phyloP scores from a whole-genome alignment of 2,329 filamentous ascomycete species.

The Alternaria arbusti region DNA sequence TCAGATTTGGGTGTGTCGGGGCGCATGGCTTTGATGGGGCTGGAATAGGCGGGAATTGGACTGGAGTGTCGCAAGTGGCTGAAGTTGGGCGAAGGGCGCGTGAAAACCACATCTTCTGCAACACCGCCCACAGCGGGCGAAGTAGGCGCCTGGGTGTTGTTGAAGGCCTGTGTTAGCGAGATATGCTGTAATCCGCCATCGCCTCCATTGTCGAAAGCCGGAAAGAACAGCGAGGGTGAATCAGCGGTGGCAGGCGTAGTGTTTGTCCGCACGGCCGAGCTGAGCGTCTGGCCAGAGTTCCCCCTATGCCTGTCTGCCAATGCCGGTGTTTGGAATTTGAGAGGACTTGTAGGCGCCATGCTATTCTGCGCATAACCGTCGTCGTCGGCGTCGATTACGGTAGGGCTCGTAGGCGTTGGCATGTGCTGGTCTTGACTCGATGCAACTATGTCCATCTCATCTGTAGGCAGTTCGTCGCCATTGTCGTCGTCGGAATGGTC shows the following conservation, averaged over 20 bases:
- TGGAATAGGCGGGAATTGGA: conserved; percentile 45
- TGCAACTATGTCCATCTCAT: conserved; percentile 24
- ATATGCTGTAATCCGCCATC: conserved; percentile 38
- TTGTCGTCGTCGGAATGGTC: conserved; percentile 23
- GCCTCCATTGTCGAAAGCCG: conserved; percentile 31
- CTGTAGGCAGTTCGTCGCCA: conserved; percentile 23
- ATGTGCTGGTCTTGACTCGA: conserved; percentile 38
- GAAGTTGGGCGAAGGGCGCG: conserved; percentile 55
- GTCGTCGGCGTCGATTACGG: conserved; percentile 36
- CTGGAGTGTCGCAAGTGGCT: conserved; percentile 45
- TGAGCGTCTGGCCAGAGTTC: conserved; percentile 49
- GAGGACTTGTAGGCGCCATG: conserved; percentile 36
- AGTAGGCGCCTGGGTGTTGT: conserved; percentile 54
- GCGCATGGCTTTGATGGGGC: conserved; percentile 43
- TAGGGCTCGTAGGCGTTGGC: conserved; percentile 38
- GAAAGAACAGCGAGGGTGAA: conserved; percentile 45
- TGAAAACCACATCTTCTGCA: conserved; percentile 53
- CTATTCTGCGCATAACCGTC: conserved; percentile 21
- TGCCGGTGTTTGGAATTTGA: conserved; percentile 52
- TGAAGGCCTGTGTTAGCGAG: conserved; percentile 55
- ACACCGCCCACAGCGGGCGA: conserved; percentile 49
- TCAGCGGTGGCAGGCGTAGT: conserved; percentile 51
- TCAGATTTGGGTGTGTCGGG: conserved; percentile 27
- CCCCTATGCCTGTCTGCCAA: conserved; percentile 49
- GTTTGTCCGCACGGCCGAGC: conserved; percentile 45